phyloP scores from a whole-genome alignment of 192 early-diverging fungal genomes.

The Linnemannia zychae region DNA sequence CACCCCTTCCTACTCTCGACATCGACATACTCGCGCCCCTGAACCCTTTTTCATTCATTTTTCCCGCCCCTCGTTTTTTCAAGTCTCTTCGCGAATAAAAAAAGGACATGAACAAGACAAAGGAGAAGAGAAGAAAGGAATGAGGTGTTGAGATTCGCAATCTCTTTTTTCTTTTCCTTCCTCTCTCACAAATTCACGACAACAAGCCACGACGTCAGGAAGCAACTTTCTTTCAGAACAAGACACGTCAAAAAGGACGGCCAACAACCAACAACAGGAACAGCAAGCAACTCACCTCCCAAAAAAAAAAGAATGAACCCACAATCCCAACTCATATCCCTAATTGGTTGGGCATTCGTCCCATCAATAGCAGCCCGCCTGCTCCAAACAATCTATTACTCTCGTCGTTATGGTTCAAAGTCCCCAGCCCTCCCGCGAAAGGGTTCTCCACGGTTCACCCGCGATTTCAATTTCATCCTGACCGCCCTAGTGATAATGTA shows the following conservation, averaged over 20 bases:
- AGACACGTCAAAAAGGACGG: neutral
- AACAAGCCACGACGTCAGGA: neutral
- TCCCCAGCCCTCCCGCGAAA: neutral
- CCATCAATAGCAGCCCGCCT: neutral
- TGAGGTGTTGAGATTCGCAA: neutral
- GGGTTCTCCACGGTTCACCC: neutral
- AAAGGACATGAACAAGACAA: neutral
- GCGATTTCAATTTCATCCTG: slow-evolving; percentile 9
- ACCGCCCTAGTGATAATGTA: neutral
- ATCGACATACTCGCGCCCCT: neutral
- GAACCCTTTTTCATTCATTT: neutral
- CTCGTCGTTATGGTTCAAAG: neutral
- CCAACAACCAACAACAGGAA: neutral
- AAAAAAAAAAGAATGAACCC: neutral
- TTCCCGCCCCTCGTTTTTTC: neutral
- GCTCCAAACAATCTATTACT: slow-evolving; percentile 13
- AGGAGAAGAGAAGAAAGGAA: neutral
- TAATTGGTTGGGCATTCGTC: slow-evolving; percentile 8
- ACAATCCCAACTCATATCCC: neutral
- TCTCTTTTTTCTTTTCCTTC: neutral
- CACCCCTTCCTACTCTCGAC: neutral
- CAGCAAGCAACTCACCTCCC: neutral
- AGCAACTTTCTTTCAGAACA: neutral
- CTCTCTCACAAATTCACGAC: neutral
- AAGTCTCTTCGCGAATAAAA: neutral